Conservation (phyloP, 2,329 filamentous ascomycete genomes). For the Beauveria australis region DNA sequence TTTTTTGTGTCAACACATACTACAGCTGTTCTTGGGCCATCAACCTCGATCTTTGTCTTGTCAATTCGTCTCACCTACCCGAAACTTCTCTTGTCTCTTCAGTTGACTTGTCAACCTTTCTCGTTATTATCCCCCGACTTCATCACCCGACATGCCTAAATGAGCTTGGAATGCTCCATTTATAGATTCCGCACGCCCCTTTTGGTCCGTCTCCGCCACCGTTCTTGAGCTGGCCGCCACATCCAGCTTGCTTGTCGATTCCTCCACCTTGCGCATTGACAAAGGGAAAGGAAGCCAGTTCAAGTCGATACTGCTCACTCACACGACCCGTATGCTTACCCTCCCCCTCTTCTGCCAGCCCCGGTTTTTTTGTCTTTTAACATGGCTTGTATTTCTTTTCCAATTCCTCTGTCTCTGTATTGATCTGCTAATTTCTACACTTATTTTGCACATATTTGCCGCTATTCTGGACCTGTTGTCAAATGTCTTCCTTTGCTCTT, state of each 20-base stretch:
- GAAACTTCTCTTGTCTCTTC: neutral
- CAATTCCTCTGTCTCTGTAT: neutral
- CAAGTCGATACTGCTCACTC: slow-evolving; percentile 23
- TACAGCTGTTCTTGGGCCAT: neutral
- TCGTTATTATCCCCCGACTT: neutral
- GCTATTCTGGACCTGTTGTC: neutral
- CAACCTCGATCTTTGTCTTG: neutral
- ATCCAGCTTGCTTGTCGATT: slow-evolving; percentile 24
- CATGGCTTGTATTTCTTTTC: slow-evolving; percentile 4
- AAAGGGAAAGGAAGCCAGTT: neutral
- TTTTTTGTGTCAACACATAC: neutral
- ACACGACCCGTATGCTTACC: slow-evolving; percentile 11
- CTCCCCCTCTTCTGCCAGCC: neutral
- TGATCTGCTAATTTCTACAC: neutral
- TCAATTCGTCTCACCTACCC: neutral
- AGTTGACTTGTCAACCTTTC: neutral
- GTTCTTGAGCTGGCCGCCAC: slow-evolving; percentile 30
- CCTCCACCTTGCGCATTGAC: neutral
- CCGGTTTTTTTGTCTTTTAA: neutral
- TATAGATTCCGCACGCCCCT: slow-evolving; percentile 10
- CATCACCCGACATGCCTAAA: slow-evolving; percentile 11
- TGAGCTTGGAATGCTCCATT: slow-evolving; percentile 13
- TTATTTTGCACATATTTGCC: neutral
- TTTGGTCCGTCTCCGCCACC: slow-evolving; percentile 16
- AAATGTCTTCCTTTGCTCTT: neutral